Conservation (phyloP, 805 yeast genomes). For the Pichia paraexigua region DNA sequence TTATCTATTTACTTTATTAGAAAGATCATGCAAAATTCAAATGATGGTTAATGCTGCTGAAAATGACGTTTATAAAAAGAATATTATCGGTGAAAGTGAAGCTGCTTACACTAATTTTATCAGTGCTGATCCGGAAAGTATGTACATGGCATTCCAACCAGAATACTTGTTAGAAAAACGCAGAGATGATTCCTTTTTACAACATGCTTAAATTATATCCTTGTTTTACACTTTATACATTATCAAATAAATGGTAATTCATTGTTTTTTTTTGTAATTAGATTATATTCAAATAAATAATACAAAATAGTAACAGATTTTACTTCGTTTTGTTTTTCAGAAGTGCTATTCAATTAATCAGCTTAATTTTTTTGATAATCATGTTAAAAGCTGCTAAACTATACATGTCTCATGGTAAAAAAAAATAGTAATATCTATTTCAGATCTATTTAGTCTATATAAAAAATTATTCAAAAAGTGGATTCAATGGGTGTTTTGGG, state of each 20-base stretch:
- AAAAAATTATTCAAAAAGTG: conserved; percentile 8
- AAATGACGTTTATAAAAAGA: conserved; percentile 32
- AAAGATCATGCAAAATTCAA: conserved; percentile 56
- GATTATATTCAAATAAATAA: too few relatives aligned
- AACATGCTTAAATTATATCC: neutral
- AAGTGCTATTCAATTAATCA: too few relatives aligned
- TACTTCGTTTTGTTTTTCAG: too few relatives aligned
- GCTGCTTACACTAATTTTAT: conserved; percentile 59
- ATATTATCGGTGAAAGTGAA: conserved; percentile 46
- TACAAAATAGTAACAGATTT: too few relatives aligned
- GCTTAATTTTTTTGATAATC: too few relatives aligned
- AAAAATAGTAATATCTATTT: neutral
- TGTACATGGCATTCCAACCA: conserved; percentile 69
- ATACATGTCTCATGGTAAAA: too few relatives aligned
- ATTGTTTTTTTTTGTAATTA: too few relatives aligned
- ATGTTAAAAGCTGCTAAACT: too few relatives aligned
- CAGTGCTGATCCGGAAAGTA: conserved; percentile 56
- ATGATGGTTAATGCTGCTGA: conserved; percentile 49
- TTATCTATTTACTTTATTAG: conserved; percentile 48
- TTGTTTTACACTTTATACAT: neutral
- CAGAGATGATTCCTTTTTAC: conserved; percentile 5
- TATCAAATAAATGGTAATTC: too few relatives aligned
- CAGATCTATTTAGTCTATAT: neutral
- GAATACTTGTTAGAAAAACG: conserved; percentile 45
- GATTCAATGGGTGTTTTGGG: conserved; percentile 14